Conservation (phyloP, 2,329 filamentous ascomycete genomes). For the Calonectria leucothoes region DNA sequence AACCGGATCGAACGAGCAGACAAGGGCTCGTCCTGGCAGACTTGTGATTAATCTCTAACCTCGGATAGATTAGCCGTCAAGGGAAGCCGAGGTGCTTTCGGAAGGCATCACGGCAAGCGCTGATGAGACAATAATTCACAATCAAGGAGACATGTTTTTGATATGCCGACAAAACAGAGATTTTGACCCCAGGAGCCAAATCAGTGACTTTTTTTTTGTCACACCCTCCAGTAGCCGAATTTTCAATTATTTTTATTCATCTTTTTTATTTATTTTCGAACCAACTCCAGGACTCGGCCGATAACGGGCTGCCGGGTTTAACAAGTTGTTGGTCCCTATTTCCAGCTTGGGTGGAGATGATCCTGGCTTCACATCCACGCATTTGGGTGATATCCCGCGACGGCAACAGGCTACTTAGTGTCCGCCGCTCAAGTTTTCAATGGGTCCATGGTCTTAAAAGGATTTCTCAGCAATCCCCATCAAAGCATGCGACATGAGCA, state of each 20-base stretch:
- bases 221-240: background rate
- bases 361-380: background rate
- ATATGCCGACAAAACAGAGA: too few species aligned
- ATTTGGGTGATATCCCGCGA: background rate
- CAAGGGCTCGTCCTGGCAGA: background rate
- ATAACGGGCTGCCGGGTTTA: constrained; percentile 13
- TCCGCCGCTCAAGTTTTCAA: background rate
- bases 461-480: background rate
- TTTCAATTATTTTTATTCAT: background rate
- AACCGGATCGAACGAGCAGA: background rate
- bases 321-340: background rate
- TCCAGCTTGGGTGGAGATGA: constrained; percentile 6
- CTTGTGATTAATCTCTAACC: constrained; percentile 16
- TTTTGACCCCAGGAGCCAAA: background rate
- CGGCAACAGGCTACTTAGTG: background rate
- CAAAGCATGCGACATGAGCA: background rate
- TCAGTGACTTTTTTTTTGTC: background rate
- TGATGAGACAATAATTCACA: background rate
- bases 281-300: constrained; percentile 8
- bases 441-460: background rate
- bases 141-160: too few species aligned
- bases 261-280: too few species aligned
- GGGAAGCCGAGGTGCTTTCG: constrained; percentile 1
- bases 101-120: background rate
- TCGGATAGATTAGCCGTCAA: constrained; percentile 1